These are phyloP conservation scores for Podochytrium sp. DNA, from an alignment of 192 early-diverging fungal genomes.

Conservation along the genomic window DNA sequence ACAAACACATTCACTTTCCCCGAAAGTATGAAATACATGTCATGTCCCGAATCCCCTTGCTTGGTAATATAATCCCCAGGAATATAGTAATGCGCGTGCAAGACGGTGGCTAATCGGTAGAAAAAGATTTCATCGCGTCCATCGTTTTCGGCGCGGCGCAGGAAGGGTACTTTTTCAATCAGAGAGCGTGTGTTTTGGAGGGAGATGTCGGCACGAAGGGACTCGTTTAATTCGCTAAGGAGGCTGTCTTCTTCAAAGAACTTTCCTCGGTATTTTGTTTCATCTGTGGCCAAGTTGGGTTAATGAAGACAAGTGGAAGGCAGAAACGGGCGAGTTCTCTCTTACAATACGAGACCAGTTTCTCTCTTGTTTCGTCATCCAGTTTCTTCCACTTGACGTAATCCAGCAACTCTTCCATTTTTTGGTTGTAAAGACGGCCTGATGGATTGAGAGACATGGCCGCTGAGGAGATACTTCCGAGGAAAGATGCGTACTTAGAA, in stretches of 20 bases:
- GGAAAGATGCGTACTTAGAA: constrained; percentile 7
- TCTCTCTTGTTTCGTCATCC: constrained; percentile 6
- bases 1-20: constrained; percentile 49
- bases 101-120: constrained; percentile 39
- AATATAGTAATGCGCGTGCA: constrained; percentile 32
- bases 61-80: constrained; percentile 23
- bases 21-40: constrained; percentile 55
- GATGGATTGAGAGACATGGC: constrained; percentile 15
- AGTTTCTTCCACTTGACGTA: constrained; percentile 21
- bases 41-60: constrained; percentile 42
- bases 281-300: too few species aligned
- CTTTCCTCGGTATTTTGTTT: constrained; percentile 18
- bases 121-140: constrained; percentile 52
- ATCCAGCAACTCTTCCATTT: constrained; percentile 19
- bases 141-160: constrained; percentile 42
- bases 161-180: constrained; percentile 49
- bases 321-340: too few species aligned
- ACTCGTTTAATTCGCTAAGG: constrained; percentile 11
- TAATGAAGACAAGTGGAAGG: too few species aligned
- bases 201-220: constrained; percentile 39
- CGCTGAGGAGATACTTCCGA: constrained; percentile 12
- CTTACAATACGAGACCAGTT: constrained; percentile 10
- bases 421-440: constrained; percentile 19
- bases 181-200: constrained; percentile 47
- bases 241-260: constrained; percentile 16